Conservation (phyloP, 257 asterid genomes). For the Solanum bukasovii region DNA sequence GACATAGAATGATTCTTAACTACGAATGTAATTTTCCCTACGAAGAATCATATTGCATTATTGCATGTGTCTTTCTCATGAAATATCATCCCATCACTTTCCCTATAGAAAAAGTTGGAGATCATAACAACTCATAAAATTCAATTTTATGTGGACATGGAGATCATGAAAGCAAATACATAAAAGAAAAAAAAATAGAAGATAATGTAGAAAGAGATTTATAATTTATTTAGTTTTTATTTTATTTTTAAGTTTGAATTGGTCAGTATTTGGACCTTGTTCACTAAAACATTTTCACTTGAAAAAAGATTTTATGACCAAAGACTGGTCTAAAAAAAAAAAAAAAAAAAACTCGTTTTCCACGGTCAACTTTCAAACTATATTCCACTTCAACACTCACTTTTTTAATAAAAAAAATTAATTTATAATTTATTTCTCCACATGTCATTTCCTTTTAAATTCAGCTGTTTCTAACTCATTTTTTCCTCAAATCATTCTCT, state of each 20-base stretch:
- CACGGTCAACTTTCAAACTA: conserved; percentile 54
- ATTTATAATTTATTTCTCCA: conserved; percentile 11
- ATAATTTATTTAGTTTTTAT: neutral
- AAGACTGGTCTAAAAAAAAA: conserved; percentile 19
- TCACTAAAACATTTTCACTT: neutral
- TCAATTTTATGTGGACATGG: neutral
- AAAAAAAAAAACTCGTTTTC: conserved; percentile 49
- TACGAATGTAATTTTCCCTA: no score
- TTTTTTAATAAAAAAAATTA: neutral
- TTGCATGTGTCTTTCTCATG: neutral
- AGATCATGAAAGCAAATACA: neutral
- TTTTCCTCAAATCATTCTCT: conserved; percentile 5
- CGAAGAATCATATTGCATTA: neutral
- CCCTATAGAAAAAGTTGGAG: neutral
- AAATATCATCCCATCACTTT: neutral
- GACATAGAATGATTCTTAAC: no score
- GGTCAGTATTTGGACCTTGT: conserved; percentile 29
- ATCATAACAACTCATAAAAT: neutral
- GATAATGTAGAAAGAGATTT: neutral
- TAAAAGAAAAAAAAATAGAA: no score
- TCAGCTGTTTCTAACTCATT: conserved; percentile 12
- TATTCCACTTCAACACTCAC: conserved; percentile 9
- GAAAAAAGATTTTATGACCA: conserved; percentile 17
- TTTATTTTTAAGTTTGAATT: conserved; percentile 33
- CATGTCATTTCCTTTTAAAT: conserved; percentile 29